phyloP scores from a whole-genome alignment of 257 asterid genomes.

The Nicotiana paniculata region DNA sequence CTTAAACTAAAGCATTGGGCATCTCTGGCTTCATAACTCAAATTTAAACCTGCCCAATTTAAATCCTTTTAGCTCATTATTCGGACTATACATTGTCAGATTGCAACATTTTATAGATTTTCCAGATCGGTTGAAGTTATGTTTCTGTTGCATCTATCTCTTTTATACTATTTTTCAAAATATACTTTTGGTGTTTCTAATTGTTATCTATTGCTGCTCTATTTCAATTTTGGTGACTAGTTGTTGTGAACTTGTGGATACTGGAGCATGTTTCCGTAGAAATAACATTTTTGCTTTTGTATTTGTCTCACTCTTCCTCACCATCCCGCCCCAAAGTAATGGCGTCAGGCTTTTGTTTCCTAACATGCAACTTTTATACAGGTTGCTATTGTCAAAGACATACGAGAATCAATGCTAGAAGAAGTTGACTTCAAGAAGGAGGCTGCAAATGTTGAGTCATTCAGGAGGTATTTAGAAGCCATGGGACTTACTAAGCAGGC shows the following conservation, averaged over 20 bases:
- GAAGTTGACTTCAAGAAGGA: conserved; percentile 95
- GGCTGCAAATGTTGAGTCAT: conserved; percentile 80
- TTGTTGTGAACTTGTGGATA: neutral
- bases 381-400: conserved; percentile 96
- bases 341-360: neutral
- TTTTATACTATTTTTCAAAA: neutral
- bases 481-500: conserved; percentile 94
- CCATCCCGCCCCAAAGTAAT: neutral
- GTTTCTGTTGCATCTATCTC: neutral
- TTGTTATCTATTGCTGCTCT: neutral
- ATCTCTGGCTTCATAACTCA: neutral
- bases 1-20: neutral
- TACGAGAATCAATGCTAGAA: conserved; percentile 95
- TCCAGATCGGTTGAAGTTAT: neutral
- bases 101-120: neutral
- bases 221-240: neutral
- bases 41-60: neutral
- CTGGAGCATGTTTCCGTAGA: conserved; percentile 1
- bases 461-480: conserved; percentile 73
- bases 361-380: conserved; percentile 24
- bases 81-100: neutral
- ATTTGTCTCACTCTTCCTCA: neutral
- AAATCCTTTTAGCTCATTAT: neutral
- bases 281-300: neutral
- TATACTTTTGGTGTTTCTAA: neutral